phyloP scores from a whole-genome alignment of 1,284 basidiomycete species.

The Leccinum solheimii region DNA sequence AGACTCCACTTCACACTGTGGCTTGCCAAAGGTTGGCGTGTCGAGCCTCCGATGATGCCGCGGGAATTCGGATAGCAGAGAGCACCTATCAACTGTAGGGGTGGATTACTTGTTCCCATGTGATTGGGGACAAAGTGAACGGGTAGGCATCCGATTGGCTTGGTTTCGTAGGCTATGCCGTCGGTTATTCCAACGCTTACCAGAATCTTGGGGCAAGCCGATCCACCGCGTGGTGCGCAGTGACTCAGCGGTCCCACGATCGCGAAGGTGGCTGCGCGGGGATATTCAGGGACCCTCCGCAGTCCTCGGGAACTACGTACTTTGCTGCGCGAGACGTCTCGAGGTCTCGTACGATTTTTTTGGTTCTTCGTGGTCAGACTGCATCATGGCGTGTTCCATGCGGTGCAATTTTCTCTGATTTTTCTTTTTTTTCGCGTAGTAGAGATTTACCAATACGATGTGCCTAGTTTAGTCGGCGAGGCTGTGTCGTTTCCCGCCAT shows the following conservation, averaged over 20 bases:
- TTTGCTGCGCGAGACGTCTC: neutral
- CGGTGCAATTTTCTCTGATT: neutral
- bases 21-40: neutral
- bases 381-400: neutral
- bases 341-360: neutral
- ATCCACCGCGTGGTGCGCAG: neutral
- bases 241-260: slow-evolving; percentile 13
- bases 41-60: neutral
- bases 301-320: slow-evolving; percentile 13
- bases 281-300: slow-evolving; percentile 16
- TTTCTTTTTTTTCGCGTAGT: neutral
- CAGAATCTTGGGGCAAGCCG: neutral
- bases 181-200: slow-evolving; percentile 14
- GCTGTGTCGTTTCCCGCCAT: neutral
- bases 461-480: slow-evolving; percentile 3
- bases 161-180: slow-evolving; percentile 10
- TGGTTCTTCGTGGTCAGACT: neutral
- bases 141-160: slow-evolving; percentile 13
- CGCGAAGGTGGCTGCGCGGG: slow-evolving; percentile 6
- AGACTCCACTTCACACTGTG: too few species aligned
- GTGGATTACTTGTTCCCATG: neutral
- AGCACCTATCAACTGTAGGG: too few species aligned
- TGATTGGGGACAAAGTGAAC: neutral
- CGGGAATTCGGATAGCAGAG: neutral
- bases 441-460: neutral